Base-by-base conservation (phyloP, 441 rosid species). In the Corymbia calophylla region DNA sequence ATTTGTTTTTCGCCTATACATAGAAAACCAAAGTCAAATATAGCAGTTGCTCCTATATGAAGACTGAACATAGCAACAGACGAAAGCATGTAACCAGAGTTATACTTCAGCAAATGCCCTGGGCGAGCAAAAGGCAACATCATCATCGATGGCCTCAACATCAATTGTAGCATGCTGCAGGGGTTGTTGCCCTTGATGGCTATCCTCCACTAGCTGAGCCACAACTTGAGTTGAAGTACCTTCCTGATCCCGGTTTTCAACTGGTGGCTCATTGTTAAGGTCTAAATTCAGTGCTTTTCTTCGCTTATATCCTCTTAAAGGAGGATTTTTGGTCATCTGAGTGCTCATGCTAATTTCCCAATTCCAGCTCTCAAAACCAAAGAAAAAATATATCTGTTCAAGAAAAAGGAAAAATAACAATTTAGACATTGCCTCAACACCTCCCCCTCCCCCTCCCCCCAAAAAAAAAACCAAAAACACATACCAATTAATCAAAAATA, bases 101-200 rank as follows among this genome's bases (percentile, higher is more conserved):
- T 93, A 91, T 89, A 98, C 99, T 91, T 92, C 95, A 29, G 97
- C 95, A 92, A 98, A 97, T 53, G 96, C 98, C 89, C 94, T 92
- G 17, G 99, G 96, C 77, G 99, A 95, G 48, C 96, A 94, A 91
- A 96, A 95, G 88, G 97, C 87, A 89, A 96, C 98, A 88, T 95
- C 99, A 86, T 98, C 99, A 88, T 98, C 99, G 86, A 97, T 64
- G 87, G 94, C 97, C 91, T 96, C 99, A 58, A 97, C 93, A 92
- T 95, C 96, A 66, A 97, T 95, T n/a, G 93, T 80, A 35, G 94
- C 86, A 77, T 93, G 94, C 44, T 91, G 93, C 47, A 87, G 80
- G 55, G 92, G n/a, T 87, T 77, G 84, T 77, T 87, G 93, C 89
- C 89, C 88, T 70, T 82, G 95, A 14, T 89, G 91, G 88, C 87